These are phyloP conservation scores for Alternaria postmessia DNA, from an alignment of 2,329 filamentous ascomycete species.

Conservation along the genomic window DNA sequence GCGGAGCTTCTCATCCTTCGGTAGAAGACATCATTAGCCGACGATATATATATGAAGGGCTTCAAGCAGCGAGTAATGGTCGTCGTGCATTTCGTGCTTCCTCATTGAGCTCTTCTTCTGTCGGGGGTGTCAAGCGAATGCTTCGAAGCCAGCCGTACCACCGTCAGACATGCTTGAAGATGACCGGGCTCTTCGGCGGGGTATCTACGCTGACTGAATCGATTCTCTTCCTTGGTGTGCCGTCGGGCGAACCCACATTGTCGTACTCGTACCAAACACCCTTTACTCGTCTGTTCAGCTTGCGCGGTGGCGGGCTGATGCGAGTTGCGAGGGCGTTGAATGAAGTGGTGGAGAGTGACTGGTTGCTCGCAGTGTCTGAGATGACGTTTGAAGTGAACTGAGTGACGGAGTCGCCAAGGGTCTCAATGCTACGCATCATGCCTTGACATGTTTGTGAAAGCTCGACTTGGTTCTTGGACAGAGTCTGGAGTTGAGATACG, in stretches of 20 bases:
- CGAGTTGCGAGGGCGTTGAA: conserved; percentile 28
- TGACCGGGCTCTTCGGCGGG: conserved; percentile 33
- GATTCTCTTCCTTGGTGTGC: conserved; percentile 25
- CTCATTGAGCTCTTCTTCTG: conserved; percentile 1
- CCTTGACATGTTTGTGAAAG: conserved; percentile 39
- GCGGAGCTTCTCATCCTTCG: not conserved
- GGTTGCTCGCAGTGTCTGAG: conserved; percentile 27
- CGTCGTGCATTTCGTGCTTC: not conserved
- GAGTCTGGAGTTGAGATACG: conserved; percentile 37
- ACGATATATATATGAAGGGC: not conserved
- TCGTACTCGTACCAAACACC: conserved; percentile 52
- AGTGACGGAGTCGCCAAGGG: conserved; percentile 26
- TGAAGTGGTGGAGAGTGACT: conserved; percentile 16
- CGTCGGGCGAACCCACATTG: conserved; percentile 12
- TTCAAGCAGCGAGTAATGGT: conserved; percentile 1
- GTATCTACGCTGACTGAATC: conserved; percentile 31
- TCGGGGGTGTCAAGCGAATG: conserved; percentile 2
- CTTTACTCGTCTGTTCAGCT: conserved; percentile 45
- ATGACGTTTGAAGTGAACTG: conserved; percentile 22
- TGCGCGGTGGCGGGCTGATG: conserved; percentile 42
- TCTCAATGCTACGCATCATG: conserved; percentile 42
- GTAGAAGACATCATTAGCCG: not conserved
- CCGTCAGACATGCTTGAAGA: conserved; percentile 16
- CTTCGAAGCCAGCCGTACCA: conserved; percentile 5
- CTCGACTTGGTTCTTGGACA: conserved; percentile 39